Base-by-base conservation (phyloP, 2,329 filamentous ascomycete genomes). In the Neofusicoccum ribis region DNA sequence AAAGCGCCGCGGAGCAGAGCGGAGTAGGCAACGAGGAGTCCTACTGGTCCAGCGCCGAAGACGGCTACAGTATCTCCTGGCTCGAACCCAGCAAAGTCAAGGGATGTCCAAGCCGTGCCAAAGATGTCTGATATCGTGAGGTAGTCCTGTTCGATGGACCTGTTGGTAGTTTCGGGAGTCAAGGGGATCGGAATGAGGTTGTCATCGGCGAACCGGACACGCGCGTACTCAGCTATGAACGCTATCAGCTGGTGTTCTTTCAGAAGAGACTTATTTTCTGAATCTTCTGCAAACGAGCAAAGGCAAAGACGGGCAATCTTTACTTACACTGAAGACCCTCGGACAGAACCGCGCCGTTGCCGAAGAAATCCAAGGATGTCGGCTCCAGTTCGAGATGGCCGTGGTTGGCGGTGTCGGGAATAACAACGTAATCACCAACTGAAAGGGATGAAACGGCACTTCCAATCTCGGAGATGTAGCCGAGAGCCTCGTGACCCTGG, bases 91-190 rank as follows among this genome's bases (percentile, higher is more conserved):
- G 23, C 23, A 23, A 1, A 23, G 23, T 23, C 23, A 4, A 82
- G 66, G 3, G 72, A 76, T 46, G 71, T 67, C 79, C 79, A 82
- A 5, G 71, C 78, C 0, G 78, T 80, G 14, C 73, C 67, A 67
- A 79, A 79, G 52, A 81, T 78, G 64, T 81, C 78, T 1, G 71
- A 69, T 3, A 76, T 15, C 8, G 72, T 66, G 3, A 77, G 47
- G 31, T 72, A 75, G 58, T 77, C 56, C 8, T 52, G 20, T 31
- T 56, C 36, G 8, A 60, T 62, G 27, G 51, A 27, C 15, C 34
- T 11, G 31, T 41, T 67, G 6, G 60, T 49, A 0, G 49, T 63
- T 6, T 59, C n/a, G 15, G 15, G 27, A 2, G 44, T 62, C 15
- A 62, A 27, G 14, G 54, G 54, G 9, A 34, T 20, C 4, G 54